These are phyloP conservation scores for Aspergillus floridensis DNA, from an alignment of 2,329 filamentous ascomycete genomes.

Conservation along the genomic window DNA sequence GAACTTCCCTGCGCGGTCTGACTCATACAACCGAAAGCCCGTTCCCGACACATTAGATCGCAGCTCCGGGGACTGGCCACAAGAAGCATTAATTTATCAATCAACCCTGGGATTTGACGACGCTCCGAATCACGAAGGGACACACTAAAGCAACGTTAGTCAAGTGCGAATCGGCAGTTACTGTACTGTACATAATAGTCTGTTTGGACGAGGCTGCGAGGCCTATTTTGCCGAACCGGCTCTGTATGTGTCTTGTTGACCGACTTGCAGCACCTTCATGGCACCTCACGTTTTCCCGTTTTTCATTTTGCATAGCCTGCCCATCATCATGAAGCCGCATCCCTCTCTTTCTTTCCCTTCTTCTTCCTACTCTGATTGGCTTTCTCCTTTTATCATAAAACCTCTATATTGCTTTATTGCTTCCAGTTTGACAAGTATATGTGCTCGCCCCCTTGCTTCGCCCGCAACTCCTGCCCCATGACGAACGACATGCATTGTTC, in stretches of 20 bases:
- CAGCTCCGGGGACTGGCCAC: slow-evolving; percentile 38
- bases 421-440: not conserved
- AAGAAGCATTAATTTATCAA: slow-evolving; percentile 43
- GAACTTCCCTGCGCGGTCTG: slow-evolving; percentile 12
- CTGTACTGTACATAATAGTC: not conserved
- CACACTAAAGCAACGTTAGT: slow-evolving; percentile 18
- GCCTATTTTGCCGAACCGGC: not conserved
- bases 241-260: slow-evolving; percentile 7
- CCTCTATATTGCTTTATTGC: not conserved
- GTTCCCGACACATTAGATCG: slow-evolving; percentile 23
- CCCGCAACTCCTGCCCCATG: not conserved
- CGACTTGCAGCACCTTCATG: not conserved
- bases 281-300: not conserved
- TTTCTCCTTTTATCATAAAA: not conserved
- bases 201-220: not conserved
- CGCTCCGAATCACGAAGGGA: slow-evolving; percentile 15
- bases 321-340: not conserved
- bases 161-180: not conserved
- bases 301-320: slow-evolving; percentile 11
- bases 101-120: slow-evolving; percentile 25
- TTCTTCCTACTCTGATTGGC: not conserved
- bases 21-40: slow-evolving; percentile 17
- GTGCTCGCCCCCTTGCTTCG: not conserved
- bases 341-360: not conserved
- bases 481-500: slow-evolving; percentile 5